These are phyloP conservation scores for Helicostylum pulchrum DNA, from an alignment of 192 early-diverging fungal genomes.

Conservation along the genomic window DNA sequence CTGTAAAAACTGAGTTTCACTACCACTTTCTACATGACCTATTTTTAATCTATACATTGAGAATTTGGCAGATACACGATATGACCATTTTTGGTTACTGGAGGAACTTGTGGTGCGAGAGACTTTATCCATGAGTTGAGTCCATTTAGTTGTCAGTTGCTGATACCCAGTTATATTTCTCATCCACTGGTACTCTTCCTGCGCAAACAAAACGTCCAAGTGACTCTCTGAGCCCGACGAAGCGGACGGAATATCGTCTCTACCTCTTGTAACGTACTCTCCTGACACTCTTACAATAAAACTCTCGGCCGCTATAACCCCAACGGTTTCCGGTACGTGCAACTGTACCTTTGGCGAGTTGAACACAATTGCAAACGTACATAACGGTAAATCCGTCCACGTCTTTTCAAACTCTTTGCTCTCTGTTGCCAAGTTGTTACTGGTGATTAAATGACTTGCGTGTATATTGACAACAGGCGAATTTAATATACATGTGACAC, in stretches of 20 bases:
- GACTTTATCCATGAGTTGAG: background rate
- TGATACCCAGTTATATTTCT: background rate
- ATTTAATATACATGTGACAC: too few relatives aligned
- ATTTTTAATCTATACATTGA: background rate
- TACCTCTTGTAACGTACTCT: constrained; percentile 1
- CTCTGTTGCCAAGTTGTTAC: too few relatives aligned
- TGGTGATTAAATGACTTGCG: too few relatives aligned
- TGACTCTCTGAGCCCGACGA: background rate
- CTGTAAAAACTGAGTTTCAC: background rate
- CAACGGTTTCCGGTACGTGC: background rate
- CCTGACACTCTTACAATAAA: background rate
- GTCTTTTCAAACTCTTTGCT: too few relatives aligned
- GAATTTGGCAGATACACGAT: background rate
- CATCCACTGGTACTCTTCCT: constrained; percentile 8
- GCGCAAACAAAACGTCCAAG: constrained; percentile 3
- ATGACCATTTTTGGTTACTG: background rate
- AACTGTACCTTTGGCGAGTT: background rate
- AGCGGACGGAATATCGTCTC: background rate
- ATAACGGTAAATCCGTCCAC: background rate
- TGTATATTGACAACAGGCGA: too few relatives aligned
- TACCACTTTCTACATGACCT: too few relatives aligned
- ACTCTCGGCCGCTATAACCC: background rate
- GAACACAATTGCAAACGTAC: background rate
- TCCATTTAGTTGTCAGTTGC: background rate
- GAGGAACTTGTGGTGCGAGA: too few relatives aligned